Base-by-base conservation (phyloP, 1,284 basidiomycete species). In the Marasmius oreades region DNA sequence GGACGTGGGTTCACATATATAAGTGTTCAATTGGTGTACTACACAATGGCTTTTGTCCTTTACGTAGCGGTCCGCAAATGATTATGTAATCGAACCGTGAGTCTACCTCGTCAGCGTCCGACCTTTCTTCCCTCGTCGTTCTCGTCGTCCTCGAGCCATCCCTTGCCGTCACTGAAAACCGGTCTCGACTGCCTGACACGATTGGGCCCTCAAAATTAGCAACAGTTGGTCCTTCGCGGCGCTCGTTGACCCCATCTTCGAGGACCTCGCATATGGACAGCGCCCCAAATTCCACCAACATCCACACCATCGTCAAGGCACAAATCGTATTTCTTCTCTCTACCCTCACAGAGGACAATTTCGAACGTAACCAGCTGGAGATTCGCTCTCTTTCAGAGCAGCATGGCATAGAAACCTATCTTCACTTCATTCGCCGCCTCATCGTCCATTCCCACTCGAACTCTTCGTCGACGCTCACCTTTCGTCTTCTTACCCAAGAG, bases 291-390 rank as follows among this genome's bases (percentile, higher is more conserved):
- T 63, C 60, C 59, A 77, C 77, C 62, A 80, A 81, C 65, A 81
- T 81, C 62, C 73, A 79, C 65, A 90, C 88, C 68, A 92, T 92
- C 71, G 89, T 92, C 75, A 90, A 89, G 74, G 88, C 90, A 59
- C 90, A 92, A 76, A 95, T 97, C 70, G 92, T 94, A 64, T 97
- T 97, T 73, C 81, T 96, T 59, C 82, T 98, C 62, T 93, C 92
- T 20, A 96, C 92, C 23, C 82, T 97, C 58, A 93, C 91, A 57
- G 95, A 97, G 75, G 95, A 96, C 66, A 94, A 94, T 73, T 97
- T 93, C 69, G 90, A 93, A 69, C 85, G 91, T 69, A 92, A 95
- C 71, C 87, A 93, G 69, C 76, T 85, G 57, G 94, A 97, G 77
- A 95, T 97, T 66, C 86, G 91, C 68, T 90, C 90, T 59, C 84